Conservation (phyloP, 805 yeast genomes). For the Cyberlindnera saturnus region DNA sequence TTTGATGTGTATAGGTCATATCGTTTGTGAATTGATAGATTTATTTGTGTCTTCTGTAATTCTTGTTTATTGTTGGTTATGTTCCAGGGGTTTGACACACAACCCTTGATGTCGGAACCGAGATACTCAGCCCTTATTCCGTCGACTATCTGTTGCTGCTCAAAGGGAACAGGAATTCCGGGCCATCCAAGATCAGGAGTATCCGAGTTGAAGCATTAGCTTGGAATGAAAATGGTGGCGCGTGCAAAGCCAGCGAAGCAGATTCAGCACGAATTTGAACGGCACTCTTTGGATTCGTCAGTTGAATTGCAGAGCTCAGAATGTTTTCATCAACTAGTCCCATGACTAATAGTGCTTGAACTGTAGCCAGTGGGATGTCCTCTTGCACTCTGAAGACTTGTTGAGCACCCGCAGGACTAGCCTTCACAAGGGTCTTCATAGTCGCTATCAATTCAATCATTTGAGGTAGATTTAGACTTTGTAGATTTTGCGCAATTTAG, state of each 20-base stretch:
- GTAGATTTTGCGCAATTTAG: conserved; percentile 53
- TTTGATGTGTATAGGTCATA: no score
- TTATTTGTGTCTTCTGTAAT: no score
- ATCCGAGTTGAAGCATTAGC: no score
- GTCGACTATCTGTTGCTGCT: conserved; percentile 12
- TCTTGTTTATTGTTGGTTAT: no score
- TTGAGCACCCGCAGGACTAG: conserved; percentile 38
- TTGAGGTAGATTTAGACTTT: conserved; percentile 64
- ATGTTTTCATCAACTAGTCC: conserved; percentile 67
- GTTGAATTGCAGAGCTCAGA: conserved; percentile 44
- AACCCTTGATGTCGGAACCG: not conserved
- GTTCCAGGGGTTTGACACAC: no score
- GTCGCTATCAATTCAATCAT: conserved; percentile 64
- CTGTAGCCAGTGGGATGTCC: conserved; percentile 56
- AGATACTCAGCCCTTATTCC: not conserved
- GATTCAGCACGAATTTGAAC: conserved; percentile 8
- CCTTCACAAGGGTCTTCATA: conserved; percentile 40
- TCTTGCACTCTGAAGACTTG: conserved; percentile 49
- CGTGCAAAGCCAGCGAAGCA: conserved; percentile 9
- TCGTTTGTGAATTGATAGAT: no score
- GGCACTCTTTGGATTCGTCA: conserved; percentile 11
- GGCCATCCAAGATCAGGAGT: conserved; percentile 37
- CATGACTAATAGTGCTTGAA: conserved; percentile 72
- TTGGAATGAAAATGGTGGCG: not conserved
- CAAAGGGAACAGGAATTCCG: conserved; percentile 33